phyloP scores from a whole-genome alignment of 208 protist genomes.

The Blechomonas ayalai region DNA sequence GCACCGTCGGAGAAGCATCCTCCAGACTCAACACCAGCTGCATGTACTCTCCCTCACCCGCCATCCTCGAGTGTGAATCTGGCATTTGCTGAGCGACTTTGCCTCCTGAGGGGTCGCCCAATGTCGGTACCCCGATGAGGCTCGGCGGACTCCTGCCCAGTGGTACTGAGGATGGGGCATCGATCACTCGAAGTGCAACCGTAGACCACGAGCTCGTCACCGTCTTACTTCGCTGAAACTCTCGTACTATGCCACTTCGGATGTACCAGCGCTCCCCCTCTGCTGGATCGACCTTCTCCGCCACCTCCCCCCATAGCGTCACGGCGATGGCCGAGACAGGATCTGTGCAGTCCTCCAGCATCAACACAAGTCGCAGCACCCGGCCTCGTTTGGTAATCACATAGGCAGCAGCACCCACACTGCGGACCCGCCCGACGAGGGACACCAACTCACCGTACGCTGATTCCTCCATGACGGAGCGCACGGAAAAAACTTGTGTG shows the following conservation, averaged over 20 bases:
- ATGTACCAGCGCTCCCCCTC: conserved; percentile 59
- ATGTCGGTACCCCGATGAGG: too few species aligned
- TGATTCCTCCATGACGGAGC: conserved; percentile 11
- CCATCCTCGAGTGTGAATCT: too few species aligned
- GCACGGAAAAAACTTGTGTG: conserved; percentile 14
- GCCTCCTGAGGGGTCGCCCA: too few species aligned
- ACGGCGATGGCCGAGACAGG: conserved; percentile 23
- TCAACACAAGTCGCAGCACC: conserved; percentile 31
- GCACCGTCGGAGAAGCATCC: conserved; percentile 20
- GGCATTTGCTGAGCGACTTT: too few species aligned
- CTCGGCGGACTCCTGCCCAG: too few species aligned
- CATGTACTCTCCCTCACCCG: not conserved
- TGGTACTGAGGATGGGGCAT: too few species aligned
- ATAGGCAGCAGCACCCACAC: conserved; percentile 9
- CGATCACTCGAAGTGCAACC: too few species aligned
- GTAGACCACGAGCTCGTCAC: too few species aligned
- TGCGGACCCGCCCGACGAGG: conserved; percentile 30
- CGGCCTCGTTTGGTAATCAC: conserved; percentile 55
- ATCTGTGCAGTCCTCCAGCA: conserved; percentile 16
- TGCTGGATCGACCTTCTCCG: conserved; percentile 11
- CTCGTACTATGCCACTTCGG: conserved; percentile 27
- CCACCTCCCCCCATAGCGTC: conserved; percentile 65
- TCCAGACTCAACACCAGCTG: conserved; percentile 13
- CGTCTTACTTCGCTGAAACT: conserved; percentile 49
- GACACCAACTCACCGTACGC: conserved; percentile 42